Conservation (phyloP, 2,329 filamentous ascomycete genomes). For the Cladorrhinum sp. region DNA sequence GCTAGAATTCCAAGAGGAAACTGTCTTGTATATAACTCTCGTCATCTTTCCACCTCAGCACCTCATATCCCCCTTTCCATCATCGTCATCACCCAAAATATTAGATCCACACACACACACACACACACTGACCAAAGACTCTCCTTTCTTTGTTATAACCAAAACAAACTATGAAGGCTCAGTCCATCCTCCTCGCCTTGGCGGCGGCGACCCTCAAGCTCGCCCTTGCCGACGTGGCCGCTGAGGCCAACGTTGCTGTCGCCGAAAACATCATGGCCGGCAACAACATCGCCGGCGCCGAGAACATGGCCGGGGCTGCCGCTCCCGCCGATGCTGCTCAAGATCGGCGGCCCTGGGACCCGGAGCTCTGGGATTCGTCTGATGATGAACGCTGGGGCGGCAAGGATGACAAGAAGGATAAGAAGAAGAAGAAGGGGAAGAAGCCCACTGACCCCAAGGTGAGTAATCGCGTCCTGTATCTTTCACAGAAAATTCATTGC, state of each 20-base stretch:
- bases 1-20: neutral
- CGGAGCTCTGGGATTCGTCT: neutral
- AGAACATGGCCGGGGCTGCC: neutral
- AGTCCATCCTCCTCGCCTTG: conserved; percentile 19
- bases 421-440: neutral
- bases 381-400: neutral
- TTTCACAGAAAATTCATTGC: neutral
- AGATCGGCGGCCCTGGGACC: neutral
- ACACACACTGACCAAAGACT: conserved; percentile 1
- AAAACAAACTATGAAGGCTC: conserved; percentile 26
- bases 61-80: conserved; percentile 1
- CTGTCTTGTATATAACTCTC: conserved; percentile 5
- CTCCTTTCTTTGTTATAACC: conserved; percentile 1
- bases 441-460: too few species aligned
- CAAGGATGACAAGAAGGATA: neutral
- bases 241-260: neutral
- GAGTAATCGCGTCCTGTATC: too few species aligned
- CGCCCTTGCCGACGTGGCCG: conserved; percentile 8
- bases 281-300: neutral
- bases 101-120: neutral
- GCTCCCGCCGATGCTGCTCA: neutral
- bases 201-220: conserved; percentile 17
- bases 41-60: neutral
- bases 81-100: conserved; percentile 11
- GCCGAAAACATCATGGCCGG: neutral